These are phyloP conservation scores for Medicago truncatula DNA, from an alignment of 306 rosid species.

Conservation along the genomic window MtrunA17r5.0-ANR NC_053046.1:12507001-12507500, in stretches of 20 bases:
- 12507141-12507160: too few relatives aligned
- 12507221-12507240: too few relatives aligned
- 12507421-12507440: too few relatives aligned
- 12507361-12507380: not conserved
- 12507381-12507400: not conserved
- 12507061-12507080: too few relatives aligned
- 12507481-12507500: not conserved
- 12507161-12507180: too few relatives aligned
- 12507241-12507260: too few relatives aligned
- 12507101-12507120: too few relatives aligned
- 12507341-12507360: not conserved
- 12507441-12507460: not conserved
- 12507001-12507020: slow-evolving; percentile 3
- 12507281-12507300: not conserved
- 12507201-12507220: too few relatives aligned
- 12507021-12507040: not conserved
- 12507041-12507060: too few relatives aligned
- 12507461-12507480: not conserved
- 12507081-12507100: too few relatives aligned
- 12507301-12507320: not conserved
- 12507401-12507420: not conserved
- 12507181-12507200: too few relatives aligned
- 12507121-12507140: too few relatives aligned
- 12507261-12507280: not conserved
- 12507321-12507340: not conserved